Evolutionary conservation across 148 eudicot genomes (phyloP).

Genomic region (Suaeda aralocaspica): DNA sequence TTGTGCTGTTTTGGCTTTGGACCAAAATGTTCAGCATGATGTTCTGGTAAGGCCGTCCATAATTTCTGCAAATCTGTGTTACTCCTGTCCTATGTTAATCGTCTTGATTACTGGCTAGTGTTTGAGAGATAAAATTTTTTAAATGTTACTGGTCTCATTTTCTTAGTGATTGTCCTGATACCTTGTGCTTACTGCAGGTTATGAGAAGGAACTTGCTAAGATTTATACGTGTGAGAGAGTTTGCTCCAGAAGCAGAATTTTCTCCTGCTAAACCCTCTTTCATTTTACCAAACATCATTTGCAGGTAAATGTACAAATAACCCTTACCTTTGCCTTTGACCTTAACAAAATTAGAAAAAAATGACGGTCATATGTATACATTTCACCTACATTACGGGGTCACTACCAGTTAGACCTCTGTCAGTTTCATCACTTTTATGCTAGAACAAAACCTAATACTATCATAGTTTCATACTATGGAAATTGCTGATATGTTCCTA

Average conservation of each 20-base stretch:
- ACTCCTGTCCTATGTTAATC: too few relatives aligned
- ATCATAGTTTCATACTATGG: too few relatives aligned
- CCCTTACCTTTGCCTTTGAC: background rate
- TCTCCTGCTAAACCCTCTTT: slow-evolving; percentile 40
- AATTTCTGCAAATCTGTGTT: background rate
- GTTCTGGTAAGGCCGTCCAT: slow-evolving; percentile 52
- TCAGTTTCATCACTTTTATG: too few relatives aligned
- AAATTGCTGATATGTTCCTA: too few relatives aligned
- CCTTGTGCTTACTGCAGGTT: slow-evolving; percentile 43
- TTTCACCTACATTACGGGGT: background rate
- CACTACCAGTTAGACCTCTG: too few relatives aligned
- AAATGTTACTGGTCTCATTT: background rate
- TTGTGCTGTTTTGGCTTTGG: slow-evolving; percentile 90
- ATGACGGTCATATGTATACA: background rate
- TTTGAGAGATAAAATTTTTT: too few relatives aligned
- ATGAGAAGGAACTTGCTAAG: slow-evolving; percentile 81
- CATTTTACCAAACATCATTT: slow-evolving; percentile 75
- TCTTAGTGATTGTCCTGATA: background rate
- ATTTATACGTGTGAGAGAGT: slow-evolving; percentile 71
- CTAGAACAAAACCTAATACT: too few relatives aligned
- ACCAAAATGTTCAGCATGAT: slow-evolving; percentile 88
- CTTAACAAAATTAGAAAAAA: background rate
- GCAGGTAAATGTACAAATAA: slow-evolving; percentile 55
- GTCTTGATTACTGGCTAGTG: too few relatives aligned
- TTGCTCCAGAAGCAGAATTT: slow-evolving; percentile 95